These are phyloP conservation scores for Fusarium chlamydosporum DNA, from an alignment of 2,329 filamentous ascomycete species.

Conservation along the genomic window DNA sequence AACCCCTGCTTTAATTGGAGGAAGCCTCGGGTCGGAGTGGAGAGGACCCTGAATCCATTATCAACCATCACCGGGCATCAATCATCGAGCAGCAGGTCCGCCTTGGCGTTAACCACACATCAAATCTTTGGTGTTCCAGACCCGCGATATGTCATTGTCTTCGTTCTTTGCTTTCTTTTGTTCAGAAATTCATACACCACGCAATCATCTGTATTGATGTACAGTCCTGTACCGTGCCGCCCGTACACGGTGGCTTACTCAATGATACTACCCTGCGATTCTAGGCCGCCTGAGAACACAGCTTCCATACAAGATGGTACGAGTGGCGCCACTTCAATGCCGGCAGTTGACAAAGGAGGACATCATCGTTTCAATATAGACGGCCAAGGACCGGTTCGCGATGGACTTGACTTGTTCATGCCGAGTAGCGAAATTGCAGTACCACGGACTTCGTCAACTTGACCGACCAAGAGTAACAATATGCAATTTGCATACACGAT, in stretches of 20 bases:
- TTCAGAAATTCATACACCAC: background rate
- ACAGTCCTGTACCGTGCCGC: background rate
- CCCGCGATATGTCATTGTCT: conserved; percentile 34
- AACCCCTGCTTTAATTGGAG: conserved; percentile 39
- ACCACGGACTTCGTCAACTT: conserved; percentile 1
- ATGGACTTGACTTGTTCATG: background rate
- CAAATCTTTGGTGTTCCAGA: conserved; percentile 17
- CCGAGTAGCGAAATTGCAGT: conserved; percentile 11
- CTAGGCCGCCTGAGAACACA: conserved; percentile 34
- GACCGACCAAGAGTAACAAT: background rate
- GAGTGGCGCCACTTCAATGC: conserved; percentile 34
- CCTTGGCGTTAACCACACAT: conserved; percentile 40
- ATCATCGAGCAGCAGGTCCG: conserved; percentile 35
- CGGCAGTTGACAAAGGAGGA: conserved; percentile 34
- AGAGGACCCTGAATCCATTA: conserved; percentile 42
- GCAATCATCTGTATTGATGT: background rate
- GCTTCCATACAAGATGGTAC: conserved; percentile 10
- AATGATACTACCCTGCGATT: conserved; percentile 15
- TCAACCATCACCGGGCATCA: conserved; percentile 3
- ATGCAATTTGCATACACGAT: background rate
- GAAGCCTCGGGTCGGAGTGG: conserved; percentile 30
- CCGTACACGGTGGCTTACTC: conserved; percentile 28
- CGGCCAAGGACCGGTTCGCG: background rate
- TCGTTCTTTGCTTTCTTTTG: conserved; percentile 10
- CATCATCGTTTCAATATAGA: conserved; percentile 1